Evolutionary conservation across 2,329 filamentous ascomycete genomes (phyloP).

Genomic region (Pseudogymnoascus sp.): DNA sequence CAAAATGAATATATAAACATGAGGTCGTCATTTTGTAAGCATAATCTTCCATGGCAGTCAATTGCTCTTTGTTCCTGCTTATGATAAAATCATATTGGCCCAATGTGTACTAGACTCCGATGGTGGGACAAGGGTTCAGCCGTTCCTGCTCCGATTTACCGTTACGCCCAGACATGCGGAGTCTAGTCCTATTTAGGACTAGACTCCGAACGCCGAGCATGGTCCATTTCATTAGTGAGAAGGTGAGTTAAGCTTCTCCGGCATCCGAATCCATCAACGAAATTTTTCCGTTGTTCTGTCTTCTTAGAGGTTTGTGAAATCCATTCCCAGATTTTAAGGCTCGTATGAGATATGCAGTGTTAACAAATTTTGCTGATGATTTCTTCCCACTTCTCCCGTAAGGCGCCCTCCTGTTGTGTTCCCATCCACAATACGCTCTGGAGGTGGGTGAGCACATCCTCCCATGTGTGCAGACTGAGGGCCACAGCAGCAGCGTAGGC

Average conservation of each 20-base stretch:
- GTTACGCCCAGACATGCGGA: background rate
- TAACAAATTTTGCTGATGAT: conserved; percentile 14
- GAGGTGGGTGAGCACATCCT: conserved; percentile 18
- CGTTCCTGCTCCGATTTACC: conserved; percentile 1
- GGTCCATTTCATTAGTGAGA: background rate
- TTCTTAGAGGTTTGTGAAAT: background rate
- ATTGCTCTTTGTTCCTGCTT: background rate
- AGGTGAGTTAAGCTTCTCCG: background rate
- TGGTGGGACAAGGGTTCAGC: conserved; percentile 7
- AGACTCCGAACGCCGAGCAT: conserved; percentile 13
- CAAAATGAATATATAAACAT: background rate
- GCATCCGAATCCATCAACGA: background rate
- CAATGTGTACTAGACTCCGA: conserved; percentile 19
- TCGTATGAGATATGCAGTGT: background rate
- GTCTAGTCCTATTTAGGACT: conserved; percentile 10
- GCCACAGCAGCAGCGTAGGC: conserved; percentile 15
- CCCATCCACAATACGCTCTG: conserved; percentile 27
- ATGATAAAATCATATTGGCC: conserved; percentile 1
- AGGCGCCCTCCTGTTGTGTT: conserved; percentile 17
- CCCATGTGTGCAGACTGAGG: conserved; percentile 17
- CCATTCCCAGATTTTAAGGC: background rate
- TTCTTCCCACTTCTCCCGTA: conserved; percentile 24
- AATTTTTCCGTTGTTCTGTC: background rate
- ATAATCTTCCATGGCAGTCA: background rate
- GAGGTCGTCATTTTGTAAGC: background rate